Evolutionary conservation across 805 yeast species (phyloP), one percentile per base, ranked within the genome.

Genomic region (Martiniozyma abietophila): DNA sequence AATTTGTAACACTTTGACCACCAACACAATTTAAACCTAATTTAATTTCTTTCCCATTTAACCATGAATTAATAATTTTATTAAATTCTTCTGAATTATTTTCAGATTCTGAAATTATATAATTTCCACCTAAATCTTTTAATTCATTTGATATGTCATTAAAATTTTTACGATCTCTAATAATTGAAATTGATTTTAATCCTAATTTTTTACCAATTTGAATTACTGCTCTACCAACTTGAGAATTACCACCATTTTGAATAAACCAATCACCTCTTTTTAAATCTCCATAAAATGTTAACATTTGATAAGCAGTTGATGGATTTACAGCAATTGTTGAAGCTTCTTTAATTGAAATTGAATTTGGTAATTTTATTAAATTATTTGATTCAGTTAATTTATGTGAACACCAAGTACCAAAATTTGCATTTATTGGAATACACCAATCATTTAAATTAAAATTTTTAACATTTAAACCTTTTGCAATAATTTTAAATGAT

Each of bases 201-300:
- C 95, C 95, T 54, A 80, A 66, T 19, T 76, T 64, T 44, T 74
- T 73, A 20, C 83, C 95, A 35, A 92, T 72, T 58, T 92, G 99
- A 31, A 85, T 69, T 6, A 95, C 97, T 47, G 81, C 77, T 46
- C 85, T 76, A 5, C 96, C 95, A 8, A 92, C 99, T 19, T 92
- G 94, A 6, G 95, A 84, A 45, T 85, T 92, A 23, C 95, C 97
- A 21, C 96, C 98, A 50, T 89, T 92, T 61, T 92, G 97, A 42
- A 92, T 76, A 43, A 92, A 73, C 95, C 95, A 92, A 55, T 88
- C 88, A 14, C 84, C 84, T 2, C 74, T 69, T 39, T 64, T 56
- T 49, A 80, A 59, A 36, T 72, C 65, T 34, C 61, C 72, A 54
- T 74, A 81, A 56, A 79, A 71, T 12, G 80, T 74, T 42, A 89